phyloP scores from a whole-genome alignment of 2,329 filamentous ascomycete species.

The Aspergillus clavatus region DNA sequence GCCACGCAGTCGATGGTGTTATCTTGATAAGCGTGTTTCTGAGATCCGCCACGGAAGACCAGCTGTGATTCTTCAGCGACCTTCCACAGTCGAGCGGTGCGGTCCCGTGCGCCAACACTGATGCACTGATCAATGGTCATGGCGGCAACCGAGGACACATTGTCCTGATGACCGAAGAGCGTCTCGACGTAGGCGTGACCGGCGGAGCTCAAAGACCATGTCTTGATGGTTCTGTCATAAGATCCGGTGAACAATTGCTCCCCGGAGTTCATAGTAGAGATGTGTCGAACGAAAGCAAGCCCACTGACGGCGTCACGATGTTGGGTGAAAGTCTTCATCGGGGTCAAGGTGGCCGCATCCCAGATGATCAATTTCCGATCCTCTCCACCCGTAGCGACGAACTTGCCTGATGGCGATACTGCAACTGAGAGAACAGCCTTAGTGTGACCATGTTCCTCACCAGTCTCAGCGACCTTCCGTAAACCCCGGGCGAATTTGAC shows the following conservation, averaged over 20 bases:
- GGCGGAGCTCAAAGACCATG: constrained; percentile 74
- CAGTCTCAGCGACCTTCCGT: constrained; percentile 36
- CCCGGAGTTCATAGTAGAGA: constrained; percentile 47
- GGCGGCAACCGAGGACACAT: constrained; percentile 77
- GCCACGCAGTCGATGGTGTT: constrained; percentile 89
- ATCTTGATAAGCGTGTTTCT: constrained; percentile 54
- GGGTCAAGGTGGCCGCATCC: constrained; percentile 72
- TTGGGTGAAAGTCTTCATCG: constrained; percentile 79
- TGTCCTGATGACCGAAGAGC: constrained; percentile 91
- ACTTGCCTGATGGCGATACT: constrained; percentile 83
- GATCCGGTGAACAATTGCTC: constrained; percentile 92
- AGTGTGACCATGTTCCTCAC: constrained; percentile 65
- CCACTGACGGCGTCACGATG: constrained; percentile 85
- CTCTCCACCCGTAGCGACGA: constrained; percentile 80
- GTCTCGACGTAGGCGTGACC: constrained; percentile 94
- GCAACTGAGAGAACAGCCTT: constrained; percentile 77
- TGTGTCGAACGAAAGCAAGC: constrained; percentile 77
- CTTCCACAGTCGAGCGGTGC: constrained; percentile 91
- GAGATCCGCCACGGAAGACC: constrained; percentile 77
- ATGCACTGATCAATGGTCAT: constrained; percentile 83
- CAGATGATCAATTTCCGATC: constrained; percentile 84
- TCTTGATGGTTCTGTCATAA: constrained; percentile 88
- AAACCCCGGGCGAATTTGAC: constrained; percentile 47
- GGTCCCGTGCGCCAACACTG: constrained; percentile 83
- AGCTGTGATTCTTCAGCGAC: constrained; percentile 92